Conservation (phyloP, 129 eudicot species). For the Daucus carota region DH1_v3.0 NC_030385.2:46697001-46697500, state of each 20-base stretch:
- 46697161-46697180: background rate
- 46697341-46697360: background rate
- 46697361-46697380: background rate
- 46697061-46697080: slow-evolving; percentile 70
- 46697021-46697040: slow-evolving; percentile 63
- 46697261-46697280: slow-evolving; percentile 54
- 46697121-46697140: slow-evolving; percentile 39
- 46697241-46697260: slow-evolving; percentile 64
- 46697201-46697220: slow-evolving; percentile 38
- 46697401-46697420: background rate
- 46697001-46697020: slow-evolving; percentile 14
- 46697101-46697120: slow-evolving; percentile 70
- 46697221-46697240: slow-evolving; percentile 59
- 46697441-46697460: background rate
- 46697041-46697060: slow-evolving; percentile 64
- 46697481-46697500: background rate
- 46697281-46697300: slow-evolving; percentile 74
- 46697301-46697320: slow-evolving; percentile 36
- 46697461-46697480: background rate
- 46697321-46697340: too few relatives aligned
- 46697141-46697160: background rate
- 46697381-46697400: background rate
- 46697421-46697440: background rate
- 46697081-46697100: slow-evolving; percentile 57
- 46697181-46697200: background rate